Evolutionary conservation across 768 basidiomycete genomes (phyloP).

Genomic region (Chalciporus piperatus): DNA sequence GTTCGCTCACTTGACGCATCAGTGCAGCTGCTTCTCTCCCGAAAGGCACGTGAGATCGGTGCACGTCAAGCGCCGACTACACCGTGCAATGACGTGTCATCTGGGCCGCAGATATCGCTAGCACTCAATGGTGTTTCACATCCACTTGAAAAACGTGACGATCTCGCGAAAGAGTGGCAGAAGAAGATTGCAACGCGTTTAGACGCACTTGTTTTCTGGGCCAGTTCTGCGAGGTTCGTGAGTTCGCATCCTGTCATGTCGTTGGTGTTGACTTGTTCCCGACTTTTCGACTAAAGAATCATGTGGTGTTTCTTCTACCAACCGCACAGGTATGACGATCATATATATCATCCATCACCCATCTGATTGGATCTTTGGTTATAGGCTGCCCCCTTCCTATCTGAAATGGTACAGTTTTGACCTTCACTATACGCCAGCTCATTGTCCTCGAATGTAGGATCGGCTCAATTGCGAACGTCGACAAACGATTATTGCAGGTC

Average conservation of each 20-base stretch:
- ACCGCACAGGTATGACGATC: constrained; percentile 53
- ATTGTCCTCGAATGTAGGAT: constrained; percentile 43
- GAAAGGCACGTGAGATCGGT: constrained; percentile 10
- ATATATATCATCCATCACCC: neutral
- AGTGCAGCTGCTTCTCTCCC: constrained; percentile 50
- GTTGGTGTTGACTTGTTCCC: neutral
- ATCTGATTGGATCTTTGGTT: constrained; percentile 7
- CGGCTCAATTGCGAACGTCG: constrained; percentile 62
- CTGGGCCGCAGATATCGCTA: neutral
- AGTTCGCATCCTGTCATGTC: neutral
- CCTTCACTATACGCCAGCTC: neutral
- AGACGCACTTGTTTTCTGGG: constrained; percentile 76
- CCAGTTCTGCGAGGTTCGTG: constrained; percentile 67
- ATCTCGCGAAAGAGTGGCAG: constrained; percentile 27
- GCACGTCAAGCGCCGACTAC: neutral
- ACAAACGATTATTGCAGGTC: constrained; percentile 52
- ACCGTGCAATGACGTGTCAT: neutral
- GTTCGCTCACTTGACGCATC: constrained; percentile 68
- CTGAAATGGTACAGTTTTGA: constrained; percentile 54
- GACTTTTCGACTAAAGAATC: constrained; percentile 46
- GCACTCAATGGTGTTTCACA: neutral
- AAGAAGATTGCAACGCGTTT: constrained; percentile 43
- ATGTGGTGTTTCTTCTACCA: constrained; percentile 90
- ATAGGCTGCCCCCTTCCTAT: constrained; percentile 41
- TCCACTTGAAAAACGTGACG: constrained; percentile 18